Evolutionary conservation across 345 rosid genomes (phyloP).

Genomic region (Nasturtium officinale): DNA sequence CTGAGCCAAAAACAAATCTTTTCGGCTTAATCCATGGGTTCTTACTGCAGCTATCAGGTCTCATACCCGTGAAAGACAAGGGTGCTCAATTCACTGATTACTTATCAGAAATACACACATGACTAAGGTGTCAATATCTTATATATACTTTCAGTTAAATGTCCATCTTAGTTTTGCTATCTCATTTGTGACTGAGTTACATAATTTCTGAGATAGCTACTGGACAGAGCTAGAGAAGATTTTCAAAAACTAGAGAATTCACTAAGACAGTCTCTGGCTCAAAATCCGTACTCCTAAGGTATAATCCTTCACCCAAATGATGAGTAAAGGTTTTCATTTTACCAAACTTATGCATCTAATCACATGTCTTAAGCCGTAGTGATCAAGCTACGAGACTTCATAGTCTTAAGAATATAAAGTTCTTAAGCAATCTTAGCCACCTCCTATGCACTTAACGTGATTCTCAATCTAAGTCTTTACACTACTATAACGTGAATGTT

Average conservation of each 20-base stretch:
- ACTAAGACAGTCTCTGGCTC: conserved; percentile 52
- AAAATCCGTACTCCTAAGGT: conserved; percentile 58
- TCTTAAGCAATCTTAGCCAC: conserved; percentile 6
- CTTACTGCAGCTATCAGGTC: conserved; percentile 15
- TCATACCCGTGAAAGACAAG: not conserved
- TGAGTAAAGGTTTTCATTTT: not conserved
- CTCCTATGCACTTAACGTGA: not conserved
- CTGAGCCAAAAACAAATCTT: conserved; percentile 38
- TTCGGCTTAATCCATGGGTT: conserved; percentile 21
- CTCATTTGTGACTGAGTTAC: not conserved
- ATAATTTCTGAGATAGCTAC: conserved; percentile 42
- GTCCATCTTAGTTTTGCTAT: conserved; percentile 1
- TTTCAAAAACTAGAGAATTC: conserved; percentile 64
- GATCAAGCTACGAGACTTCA: not conserved
- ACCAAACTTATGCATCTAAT: conserved; percentile 12
- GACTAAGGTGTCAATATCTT: conserved; percentile 50
- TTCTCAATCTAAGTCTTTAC: conserved; percentile 11
- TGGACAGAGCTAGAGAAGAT: conserved; percentile 61
- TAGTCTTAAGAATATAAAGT: not conserved
- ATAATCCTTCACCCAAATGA: conserved; percentile 22
- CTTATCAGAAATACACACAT: conserved; percentile 50
- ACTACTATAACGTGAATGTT: not conserved
- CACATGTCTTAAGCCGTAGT: not conserved
- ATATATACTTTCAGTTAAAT: not conserved
- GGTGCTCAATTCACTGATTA: conserved; percentile 1